Base-by-base conservation (phyloP, 306 rosid species). In the Cicer chorassanicum region DNA sequence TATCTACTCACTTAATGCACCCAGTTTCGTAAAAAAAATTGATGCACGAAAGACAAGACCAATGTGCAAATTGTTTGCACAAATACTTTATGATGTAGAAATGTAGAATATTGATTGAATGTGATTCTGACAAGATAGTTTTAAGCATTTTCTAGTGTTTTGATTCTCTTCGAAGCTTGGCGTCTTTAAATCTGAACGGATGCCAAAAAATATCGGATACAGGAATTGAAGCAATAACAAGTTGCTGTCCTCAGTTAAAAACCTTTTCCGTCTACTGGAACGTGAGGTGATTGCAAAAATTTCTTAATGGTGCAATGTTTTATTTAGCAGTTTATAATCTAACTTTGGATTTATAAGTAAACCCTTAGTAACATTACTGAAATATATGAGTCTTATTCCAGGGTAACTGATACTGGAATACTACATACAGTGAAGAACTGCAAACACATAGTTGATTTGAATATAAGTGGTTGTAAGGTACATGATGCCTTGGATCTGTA, bases 381-480 rank as follows among this genome's bases (percentile, higher is more conserved):
- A 72, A 53, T 72, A 53, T 72, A 42, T 73, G 63, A 39, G 70
- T 79, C 46, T 59, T 66, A 36, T 75, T 87, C 24, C 88, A 92
- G 97, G 90, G 84, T 85, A 21, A 85, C 97, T 41, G 90, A 92
- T 73, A 40, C 44, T 29, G 89, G 92, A 16, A 50, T 89, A 48
- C 18, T 13, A 10, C 82, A 66, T 82, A 59, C 84, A 74, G 91
- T 84, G 83, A 86, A 56, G 67, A 88, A 85, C 83, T 88, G 97
- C 91, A 88, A 86, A 44, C 70, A 45, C 43, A 73, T 92, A 18
- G 68, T 84, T 72, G 88, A 88, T 84, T 84, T 92, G 82, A 92
- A 92, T 85, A 69, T 92, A 69, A 92, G 97, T 84, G 97, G 97
- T 50, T 89, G 97, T 80, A 92, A 92, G 97, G 97, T 92, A 91